Evolutionary conservation across 768 basidiomycete species (phyloP), one percentile per base, ranked within the genome.

Genomic region (Phylloporus sp.): DNA sequence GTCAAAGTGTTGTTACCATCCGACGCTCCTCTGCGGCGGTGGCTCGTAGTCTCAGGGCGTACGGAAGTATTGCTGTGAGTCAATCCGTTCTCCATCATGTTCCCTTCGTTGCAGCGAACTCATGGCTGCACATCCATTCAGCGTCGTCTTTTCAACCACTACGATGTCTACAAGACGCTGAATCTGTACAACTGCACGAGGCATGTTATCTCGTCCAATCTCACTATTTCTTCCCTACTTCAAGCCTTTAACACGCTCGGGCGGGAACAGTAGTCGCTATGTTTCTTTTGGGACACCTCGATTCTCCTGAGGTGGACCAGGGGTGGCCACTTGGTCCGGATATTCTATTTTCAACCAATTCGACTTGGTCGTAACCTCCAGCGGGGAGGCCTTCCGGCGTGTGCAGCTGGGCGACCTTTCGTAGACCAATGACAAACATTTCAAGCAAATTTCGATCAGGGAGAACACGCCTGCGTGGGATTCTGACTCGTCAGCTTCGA

Each of bases 131-230:
- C 22, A 21, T 44, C 18, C 27, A 18, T 5, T 39, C 4, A 11
- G 48, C 15, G 14, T 46, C 35, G 4, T 35, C 45, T 9, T 47
- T 53, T 22, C 48, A 50, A 28, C 48, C 48, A 55, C 38, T 55
- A 55, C 20, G 48, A 46, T 6, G 5, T 32, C 28, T 43, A 40
- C 38, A 49, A 42, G 22, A 52, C 55, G 14, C 36, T 41, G 20
- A 52, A 52, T n/a, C 40, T 57, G 14, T 57, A 57, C 42, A 52
- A 57, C 36, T 55, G 55, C 38, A 49, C 55, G 14, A 53, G 55
- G 4, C 35, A 31, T 11, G 34, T 44, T 9, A 24, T 24, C 4
- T 5, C 28, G 8, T 57, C 56, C 41, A 57, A 50, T 14, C 40
- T 57, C 24, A 57, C 56, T 9, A 39, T 33, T 5, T 23, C 48